Evolutionary conservation across 257 asterid genomes (phyloP).

Genomic region (Solanum appendiculatum): DNA sequence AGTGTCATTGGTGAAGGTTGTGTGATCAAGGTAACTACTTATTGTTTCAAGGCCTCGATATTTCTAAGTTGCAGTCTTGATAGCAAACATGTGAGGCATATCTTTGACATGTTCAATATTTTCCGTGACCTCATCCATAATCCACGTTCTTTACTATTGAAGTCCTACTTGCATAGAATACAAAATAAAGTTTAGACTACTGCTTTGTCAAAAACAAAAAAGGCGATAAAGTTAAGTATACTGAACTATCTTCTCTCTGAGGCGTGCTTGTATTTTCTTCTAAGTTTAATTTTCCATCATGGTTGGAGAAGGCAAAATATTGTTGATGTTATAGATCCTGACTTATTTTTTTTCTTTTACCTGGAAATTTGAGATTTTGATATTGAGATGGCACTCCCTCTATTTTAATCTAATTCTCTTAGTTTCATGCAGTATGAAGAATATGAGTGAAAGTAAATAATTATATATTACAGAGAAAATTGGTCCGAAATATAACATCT

Average conservation of each 20-base stretch:
- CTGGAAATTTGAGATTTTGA: neutral
- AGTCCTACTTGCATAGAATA: neutral
- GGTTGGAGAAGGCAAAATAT: neutral
- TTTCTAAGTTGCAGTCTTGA: neutral
- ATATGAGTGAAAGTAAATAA: neutral
- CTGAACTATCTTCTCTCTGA: neutral
- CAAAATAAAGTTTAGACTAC: neutral
- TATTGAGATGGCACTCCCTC: neutral
- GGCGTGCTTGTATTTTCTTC: neutral
- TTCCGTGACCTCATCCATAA: neutral
- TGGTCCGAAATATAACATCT: neutral
- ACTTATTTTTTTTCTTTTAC: neutral
- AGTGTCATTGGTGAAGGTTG: slow-evolving; percentile 97
- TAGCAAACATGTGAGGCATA: neutral
- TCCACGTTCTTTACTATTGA: neutral
- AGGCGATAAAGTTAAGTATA: neutral
- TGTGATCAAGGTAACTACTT: slow-evolving; percentile 66
- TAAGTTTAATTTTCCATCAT: neutral
- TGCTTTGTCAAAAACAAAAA: neutral
- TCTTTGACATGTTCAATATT: neutral
- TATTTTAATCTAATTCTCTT: neutral
- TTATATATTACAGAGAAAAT: neutral
- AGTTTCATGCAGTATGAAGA: neutral
- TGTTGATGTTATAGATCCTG: neutral
- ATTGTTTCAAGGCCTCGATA: neutral